Evolutionary conservation across 306 rosid species (phyloP), one percentile per base, ranked within the genome.

Genomic region (Pterocarpus macrocarpus): DNA sequence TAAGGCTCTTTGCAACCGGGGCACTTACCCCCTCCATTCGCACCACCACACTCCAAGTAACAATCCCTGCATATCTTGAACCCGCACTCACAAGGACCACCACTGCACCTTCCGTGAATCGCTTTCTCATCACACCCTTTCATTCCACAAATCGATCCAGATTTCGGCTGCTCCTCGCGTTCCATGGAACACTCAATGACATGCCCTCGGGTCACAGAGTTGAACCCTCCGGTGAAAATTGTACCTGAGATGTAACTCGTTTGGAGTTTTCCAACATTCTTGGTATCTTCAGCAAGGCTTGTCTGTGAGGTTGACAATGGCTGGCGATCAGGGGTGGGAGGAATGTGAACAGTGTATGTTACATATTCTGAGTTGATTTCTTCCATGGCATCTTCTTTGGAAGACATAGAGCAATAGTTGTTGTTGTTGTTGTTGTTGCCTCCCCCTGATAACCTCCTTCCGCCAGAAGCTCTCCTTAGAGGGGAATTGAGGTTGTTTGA

Each of bases 311-410:
- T 57, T 12, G 94, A 85, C 57, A 90, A 75, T 1, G 93, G 75
- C 44, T 72, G 90, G 12, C 92, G 97, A 36, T 93, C 97, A 0
- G 97, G 97, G 14, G 97, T 93, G 28, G 97, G 93, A 47, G 97
- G 97, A 32, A 93, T 93, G 36, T 91, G 97, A 71, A 93, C 97
- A 8, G 97, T 91, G 79, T 93, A 93, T 1, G 81, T n/a, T 3
- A 91, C 93, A 38, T 65, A 90, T 11, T 91, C 93, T 0, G 94
- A 57, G 47, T 43, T 88, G 3, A 35, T 44, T 52, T 89, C 94
- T 69, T 82, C 92, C 3, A 69, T 73, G 0, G 47, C 75, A 2
- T 84, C 88, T 0, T 81, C 87, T 56, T 85, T 85, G 7, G 90
- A 85, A 76, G 85, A 80, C 1, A 90, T 84, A 36, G 73, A 67